These are phyloP conservation scores for Aurantiochytrium sp. DNA, from an alignment of 108 stramenopile species.

Conservation along the genomic window DNA sequence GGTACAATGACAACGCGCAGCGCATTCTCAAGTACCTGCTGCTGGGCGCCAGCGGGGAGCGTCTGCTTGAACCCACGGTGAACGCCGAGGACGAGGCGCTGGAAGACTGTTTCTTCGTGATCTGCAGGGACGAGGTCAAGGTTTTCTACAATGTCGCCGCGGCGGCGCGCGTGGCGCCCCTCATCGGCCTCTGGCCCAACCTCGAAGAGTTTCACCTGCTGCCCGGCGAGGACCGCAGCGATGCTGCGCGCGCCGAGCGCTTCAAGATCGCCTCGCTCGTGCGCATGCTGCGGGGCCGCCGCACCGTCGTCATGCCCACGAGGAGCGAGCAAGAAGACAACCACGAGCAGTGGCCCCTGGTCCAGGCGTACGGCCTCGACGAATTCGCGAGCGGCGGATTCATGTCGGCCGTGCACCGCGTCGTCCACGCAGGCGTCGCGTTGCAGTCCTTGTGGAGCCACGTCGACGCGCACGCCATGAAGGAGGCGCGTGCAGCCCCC, in stretches of 20 bases:
- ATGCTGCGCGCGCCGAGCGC: not conserved
- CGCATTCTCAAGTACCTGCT: not conserved
- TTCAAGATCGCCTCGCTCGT: not conserved
- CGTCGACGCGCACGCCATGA: not conserved
- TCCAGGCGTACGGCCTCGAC: slow-evolving; percentile 19
- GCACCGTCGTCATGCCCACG: not conserved
- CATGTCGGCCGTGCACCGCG: not conserved
- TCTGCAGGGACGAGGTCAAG: not conserved
- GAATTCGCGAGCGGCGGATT: slow-evolving; percentile 2
- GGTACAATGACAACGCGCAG: slow-evolving; percentile 11
- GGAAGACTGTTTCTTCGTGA: not conserved
- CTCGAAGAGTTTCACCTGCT: not conserved
- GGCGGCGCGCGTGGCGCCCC: not conserved
- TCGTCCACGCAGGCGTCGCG: not conserved
- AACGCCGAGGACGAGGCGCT: not conserved
- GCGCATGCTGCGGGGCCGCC: not conserved
- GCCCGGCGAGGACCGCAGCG: not conserved
- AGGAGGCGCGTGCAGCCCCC: not conserved
- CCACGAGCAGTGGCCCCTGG: not conserved
- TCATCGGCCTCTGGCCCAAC: not conserved
- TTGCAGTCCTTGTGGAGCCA: not conserved
- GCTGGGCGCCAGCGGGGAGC: slow-evolving; percentile 3
- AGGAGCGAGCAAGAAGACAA: not conserved
- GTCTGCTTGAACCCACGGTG: not conserved
- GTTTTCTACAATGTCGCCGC: not conserved